These are phyloP conservation scores for Naganishia vaughanmartiniae DNA, from an alignment of 768 basidiomycete species.

Conservation along the genomic window DNA sequence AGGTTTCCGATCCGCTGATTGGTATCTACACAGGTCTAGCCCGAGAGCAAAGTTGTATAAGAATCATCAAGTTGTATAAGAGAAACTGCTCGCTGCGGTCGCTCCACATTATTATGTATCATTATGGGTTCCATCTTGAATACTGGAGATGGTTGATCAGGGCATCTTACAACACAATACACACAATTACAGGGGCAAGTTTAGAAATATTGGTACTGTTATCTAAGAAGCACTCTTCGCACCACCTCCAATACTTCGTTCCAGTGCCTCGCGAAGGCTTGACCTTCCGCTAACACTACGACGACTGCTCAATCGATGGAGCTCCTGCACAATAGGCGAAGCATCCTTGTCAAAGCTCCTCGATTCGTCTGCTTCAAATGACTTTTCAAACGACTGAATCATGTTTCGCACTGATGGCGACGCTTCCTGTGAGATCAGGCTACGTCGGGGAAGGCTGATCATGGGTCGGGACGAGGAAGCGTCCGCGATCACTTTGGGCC, in stretches of 20 bases:
- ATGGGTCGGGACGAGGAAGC: slow-evolving; percentile 10
- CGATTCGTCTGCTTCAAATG: slow-evolving; percentile 9
- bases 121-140: neutral
- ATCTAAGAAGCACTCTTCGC: neutral
- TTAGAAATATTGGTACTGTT: neutral
- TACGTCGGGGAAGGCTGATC: slow-evolving; percentile 12
- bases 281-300: slow-evolving; percentile 18
- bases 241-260: slow-evolving; percentile 7
- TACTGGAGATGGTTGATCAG: neutral
- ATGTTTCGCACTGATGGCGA: slow-evolving; percentile 20
- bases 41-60: neutral
- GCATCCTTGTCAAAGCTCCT: neutral
- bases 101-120: neutral
- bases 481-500: slow-evolving; percentile 3
- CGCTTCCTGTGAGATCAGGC: slow-evolving; percentile 3
- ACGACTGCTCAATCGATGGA: slow-evolving; percentile 8
- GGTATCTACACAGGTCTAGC: neutral
- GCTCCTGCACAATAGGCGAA: neutral
- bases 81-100: neutral
- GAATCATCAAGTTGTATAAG: neutral
- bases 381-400: slow-evolving; percentile 17
- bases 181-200: neutral
- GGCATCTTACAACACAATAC: neutral
- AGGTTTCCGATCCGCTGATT: neutral
- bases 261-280: slow-evolving; percentile 5